These are phyloP conservation scores for Claviceps capensis DNA, from an alignment of 2,329 filamentous ascomycete species.

Conservation along the genomic window DNA sequence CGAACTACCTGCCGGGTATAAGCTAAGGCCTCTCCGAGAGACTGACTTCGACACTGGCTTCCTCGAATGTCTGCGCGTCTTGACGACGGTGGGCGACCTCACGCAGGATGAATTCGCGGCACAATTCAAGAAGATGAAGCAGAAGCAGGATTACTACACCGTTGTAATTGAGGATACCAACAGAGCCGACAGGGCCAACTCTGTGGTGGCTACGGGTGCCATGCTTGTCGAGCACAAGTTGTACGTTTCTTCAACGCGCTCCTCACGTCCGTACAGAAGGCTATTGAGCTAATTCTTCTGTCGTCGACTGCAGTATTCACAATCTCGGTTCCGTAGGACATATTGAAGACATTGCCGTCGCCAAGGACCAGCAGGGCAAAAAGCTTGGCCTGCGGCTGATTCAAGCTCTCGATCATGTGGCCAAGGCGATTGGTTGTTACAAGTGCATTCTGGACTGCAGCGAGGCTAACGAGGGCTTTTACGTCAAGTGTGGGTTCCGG, in stretches of 20 bases:
- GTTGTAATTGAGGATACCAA: constrained; percentile 68
- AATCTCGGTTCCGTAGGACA: constrained; percentile 75
- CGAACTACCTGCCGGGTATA: constrained; percentile 68
- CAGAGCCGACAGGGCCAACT: constrained; percentile 33
- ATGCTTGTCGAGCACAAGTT: constrained; percentile 91
- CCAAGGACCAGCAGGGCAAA: constrained; percentile 93
- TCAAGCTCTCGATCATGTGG: constrained; percentile 81
- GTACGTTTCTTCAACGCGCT: constrained; percentile 33
- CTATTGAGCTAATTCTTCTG: constrained; percentile 5
- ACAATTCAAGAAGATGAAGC: constrained; percentile 70
- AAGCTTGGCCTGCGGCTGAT: constrained; percentile 88
- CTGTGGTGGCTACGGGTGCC: constrained; percentile 80
- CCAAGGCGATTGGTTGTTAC: constrained; percentile 83
- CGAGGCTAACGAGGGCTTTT: constrained; percentile 93
- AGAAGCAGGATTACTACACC: constrained; percentile 69
- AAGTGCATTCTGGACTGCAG: constrained; percentile 96
- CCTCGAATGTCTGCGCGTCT: constrained; percentile 77
- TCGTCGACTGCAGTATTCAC: constrained; percentile 47
- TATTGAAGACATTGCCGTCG: constrained; percentile 94
- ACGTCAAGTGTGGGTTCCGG: constrained; percentile 93
- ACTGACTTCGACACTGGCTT: constrained; percentile 72
- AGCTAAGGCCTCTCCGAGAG: constrained; percentile 63
- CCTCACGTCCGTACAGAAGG: background rate
- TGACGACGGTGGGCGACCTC: constrained; percentile 88
- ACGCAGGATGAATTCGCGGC: constrained; percentile 58